A percentile compares a stretch with the other conserved stretches of the same genome.
These are phyloP conservation scores for Kalanchoe fedtschenkoi DNA, from an alignment of 164 flowering plant genomes.

Conservation along the genomic window DNA sequence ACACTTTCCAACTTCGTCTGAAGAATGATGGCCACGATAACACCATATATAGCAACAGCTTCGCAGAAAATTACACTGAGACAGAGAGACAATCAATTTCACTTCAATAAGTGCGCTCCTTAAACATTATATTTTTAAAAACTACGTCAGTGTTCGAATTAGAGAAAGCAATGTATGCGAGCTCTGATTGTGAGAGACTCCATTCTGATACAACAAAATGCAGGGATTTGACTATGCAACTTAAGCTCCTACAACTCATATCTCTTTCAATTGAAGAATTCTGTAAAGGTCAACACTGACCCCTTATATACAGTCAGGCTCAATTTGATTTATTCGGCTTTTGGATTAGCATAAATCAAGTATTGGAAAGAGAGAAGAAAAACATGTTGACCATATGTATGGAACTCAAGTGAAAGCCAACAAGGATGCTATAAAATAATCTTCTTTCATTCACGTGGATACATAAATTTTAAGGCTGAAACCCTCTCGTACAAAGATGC, in stretches of 20 bases:
- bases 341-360: no score
- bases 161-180: neutral
- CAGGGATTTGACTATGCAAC: neutral
- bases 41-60: conserved; percentile 98
- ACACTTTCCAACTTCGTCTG: conserved; percentile 96
- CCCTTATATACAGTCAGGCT: neutral
- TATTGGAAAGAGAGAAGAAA: no score
- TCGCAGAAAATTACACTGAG: conserved; percentile 95
- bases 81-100: conserved; percentile 1
- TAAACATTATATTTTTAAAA: neutral
- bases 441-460: no score
- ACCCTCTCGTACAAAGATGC: no score
- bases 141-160: neutral
- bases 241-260: neutral
- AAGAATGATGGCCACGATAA: conserved; percentile 91
- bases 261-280: neutral
- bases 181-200: neutral
- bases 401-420: no score
- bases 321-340: neutral
- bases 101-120: neutral
- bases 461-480: no score
- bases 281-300: neutral
- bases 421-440: no score
- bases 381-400: no score
- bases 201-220: neutral